Evolutionary conservation across 75 land plant genomes (phyloP).

Genomic region (Selaginella moellendorffii): DNA sequence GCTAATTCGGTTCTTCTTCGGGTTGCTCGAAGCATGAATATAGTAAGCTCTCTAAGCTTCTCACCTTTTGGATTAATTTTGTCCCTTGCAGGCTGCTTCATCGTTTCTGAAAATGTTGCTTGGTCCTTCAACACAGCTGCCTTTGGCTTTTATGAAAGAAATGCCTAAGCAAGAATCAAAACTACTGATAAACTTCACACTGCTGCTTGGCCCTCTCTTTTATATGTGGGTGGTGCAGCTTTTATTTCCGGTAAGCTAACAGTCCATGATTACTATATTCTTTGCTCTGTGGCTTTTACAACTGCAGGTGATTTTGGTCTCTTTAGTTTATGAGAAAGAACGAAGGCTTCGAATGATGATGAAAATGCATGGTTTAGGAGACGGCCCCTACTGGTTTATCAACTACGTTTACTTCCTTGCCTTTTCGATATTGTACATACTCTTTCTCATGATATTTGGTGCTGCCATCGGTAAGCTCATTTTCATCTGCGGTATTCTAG

Average conservation of each 20-base stretch:
- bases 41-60: conserved; percentile 30
- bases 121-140: conserved; percentile 38
- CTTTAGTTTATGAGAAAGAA: conserved; percentile 87
- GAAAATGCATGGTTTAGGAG: conserved; percentile 99
- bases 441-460: conserved; percentile 65
- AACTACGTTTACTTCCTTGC: conserved; percentile 69
- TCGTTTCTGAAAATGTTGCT: neutral
- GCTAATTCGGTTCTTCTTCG: conserved; percentile 32
- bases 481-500: neutral
- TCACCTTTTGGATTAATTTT: neutral
- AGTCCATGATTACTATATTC: too few species aligned
- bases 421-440: conserved; percentile 50
- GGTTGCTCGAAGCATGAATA: conserved; percentile 62
- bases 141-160: conserved; percentile 62
- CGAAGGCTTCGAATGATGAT: conserved; percentile 76
- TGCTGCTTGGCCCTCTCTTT: conserved; percentile 73
- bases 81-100: neutral
- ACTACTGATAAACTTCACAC: conserved; percentile 52
- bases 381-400: conserved; percentile 88
- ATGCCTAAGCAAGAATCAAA: conserved; percentile 65
- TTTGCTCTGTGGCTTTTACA: too few species aligned
- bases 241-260: conserved; percentile 75
- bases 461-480: conserved; percentile 55
- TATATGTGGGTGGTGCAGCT: conserved; percentile 76
- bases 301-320: conserved; percentile 62